A percentile compares a stretch with the other conserved stretches of the same genome.
Conservation (phyloP, 2,329 filamentous ascomycete genomes). For the Alternaria angustiovoidea region DNA sequence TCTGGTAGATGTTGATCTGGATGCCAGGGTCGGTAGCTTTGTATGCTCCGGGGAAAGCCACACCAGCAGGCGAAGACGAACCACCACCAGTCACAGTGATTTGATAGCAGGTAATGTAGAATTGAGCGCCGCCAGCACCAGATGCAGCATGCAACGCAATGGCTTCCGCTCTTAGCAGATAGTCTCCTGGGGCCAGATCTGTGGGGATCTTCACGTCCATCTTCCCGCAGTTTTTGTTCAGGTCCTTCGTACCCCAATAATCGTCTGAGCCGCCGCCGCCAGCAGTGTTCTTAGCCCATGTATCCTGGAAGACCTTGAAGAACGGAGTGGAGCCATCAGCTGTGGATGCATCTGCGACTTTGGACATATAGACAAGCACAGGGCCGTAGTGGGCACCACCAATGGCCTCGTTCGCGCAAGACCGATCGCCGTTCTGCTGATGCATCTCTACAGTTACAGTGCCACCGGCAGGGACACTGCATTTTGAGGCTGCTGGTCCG, state of each 20-base stretch:
- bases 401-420: conserved; percentile 52
- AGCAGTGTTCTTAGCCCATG: conserved; percentile 57
- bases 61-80: conserved; percentile 57
- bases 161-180: conserved; percentile 63
- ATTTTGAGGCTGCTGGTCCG: conserved; percentile 50
- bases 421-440: conserved; percentile 63
- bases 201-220: conserved; percentile 62
- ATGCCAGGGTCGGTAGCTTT: conserved; percentile 66
- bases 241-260: conserved; percentile 60
- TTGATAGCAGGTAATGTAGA: conserved; percentile 63
- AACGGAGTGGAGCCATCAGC: conserved; percentile 60
- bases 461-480: conserved; percentile 58
- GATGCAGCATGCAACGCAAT: conserved; percentile 65
- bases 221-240: conserved; percentile 57
- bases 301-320: conserved; percentile 67
- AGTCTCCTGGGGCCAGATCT: conserved; percentile 60
- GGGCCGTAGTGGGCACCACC: conserved; percentile 48
- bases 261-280: conserved; percentile 53
- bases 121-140: conserved; percentile 54
- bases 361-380: conserved; percentile 51
- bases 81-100: conserved; percentile 65
- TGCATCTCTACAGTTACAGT: conserved; percentile 58
- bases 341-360: conserved; percentile 57
- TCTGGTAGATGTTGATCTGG: conserved; percentile 67
- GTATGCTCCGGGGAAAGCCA: conserved; percentile 64